phyloP scores from a whole-genome alignment of 75 land plant genomes.

The Isoetes taiwanensis region DNA sequence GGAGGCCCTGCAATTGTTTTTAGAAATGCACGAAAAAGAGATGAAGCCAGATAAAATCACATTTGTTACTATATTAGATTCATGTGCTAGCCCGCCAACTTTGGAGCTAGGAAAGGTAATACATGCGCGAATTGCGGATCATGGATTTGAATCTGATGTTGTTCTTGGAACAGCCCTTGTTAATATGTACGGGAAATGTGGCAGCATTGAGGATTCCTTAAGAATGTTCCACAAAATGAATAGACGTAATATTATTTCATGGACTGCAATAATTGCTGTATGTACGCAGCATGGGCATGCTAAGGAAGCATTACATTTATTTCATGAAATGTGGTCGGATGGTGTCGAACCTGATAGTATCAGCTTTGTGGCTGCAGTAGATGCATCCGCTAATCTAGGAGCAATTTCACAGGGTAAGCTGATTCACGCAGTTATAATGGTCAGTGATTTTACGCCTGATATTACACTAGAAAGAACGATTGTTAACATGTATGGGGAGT shows the following conservation, averaged over 20 bases:
- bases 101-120: conserved; percentile 25
- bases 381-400: too few species aligned
- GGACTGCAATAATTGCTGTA: conserved; percentile 14
- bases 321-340: conserved; percentile 7
- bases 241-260: conserved; percentile 6
- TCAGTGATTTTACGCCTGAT: too few species aligned
- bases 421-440: too few species aligned
- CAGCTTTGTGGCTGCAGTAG: conserved; percentile 32
- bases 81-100: conserved; percentile 28
- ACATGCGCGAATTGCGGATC: conserved; percentile 21
- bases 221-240: conserved; percentile 3
- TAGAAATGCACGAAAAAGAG: conserved; percentile 37
- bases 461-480: too few species aligned
- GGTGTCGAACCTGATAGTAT: conserved; percentile 16
- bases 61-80: conserved; percentile 44
- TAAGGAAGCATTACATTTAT: background rate
- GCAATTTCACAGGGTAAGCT: too few species aligned
- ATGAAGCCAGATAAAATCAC: conserved; percentile 32
- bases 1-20: conserved; percentile 32
- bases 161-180: conserved; percentile 8
- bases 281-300: background rate
- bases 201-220: conserved; percentile 11
- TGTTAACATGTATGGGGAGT: too few species aligned
- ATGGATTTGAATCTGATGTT: conserved; percentile 12
- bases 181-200: conserved; percentile 18